Conservation (phyloP, 768 basidiomycete species). For the Auricularia cornea region DNA sequence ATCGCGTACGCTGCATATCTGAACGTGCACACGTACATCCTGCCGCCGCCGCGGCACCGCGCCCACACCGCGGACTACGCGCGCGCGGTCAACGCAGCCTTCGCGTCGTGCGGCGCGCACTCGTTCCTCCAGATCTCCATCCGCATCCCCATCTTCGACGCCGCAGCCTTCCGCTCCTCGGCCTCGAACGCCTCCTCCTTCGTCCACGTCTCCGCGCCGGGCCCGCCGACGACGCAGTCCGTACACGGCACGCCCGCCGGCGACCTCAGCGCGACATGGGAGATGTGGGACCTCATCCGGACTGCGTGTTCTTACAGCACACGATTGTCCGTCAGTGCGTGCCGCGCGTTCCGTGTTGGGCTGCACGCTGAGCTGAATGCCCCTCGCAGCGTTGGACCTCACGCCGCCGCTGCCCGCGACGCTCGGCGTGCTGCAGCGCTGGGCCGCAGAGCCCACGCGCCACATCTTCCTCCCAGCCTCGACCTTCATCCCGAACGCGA, state of each 20-base stretch:
- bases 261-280: conserved; percentile 78
- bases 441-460: conserved; percentile 90
- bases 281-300: conserved; percentile 96
- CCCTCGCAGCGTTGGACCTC: conserved; percentile 71
- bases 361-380: neutral
- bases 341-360: neutral
- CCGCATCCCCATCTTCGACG: conserved; percentile 75
- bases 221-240: neutral
- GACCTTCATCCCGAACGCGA: conserved; percentile 89
- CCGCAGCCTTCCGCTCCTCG: conserved; percentile 41
- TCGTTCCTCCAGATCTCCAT: conserved; percentile 58
- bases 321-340: conserved; percentile 63
- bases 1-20: conserved; percentile 89
- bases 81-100: conserved; percentile 74
- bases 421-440: conserved; percentile 67
- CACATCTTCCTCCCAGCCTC: conserved; percentile 83
- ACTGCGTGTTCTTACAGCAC: conserved; percentile 80
- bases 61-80: conserved; percentile 87
- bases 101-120: conserved; percentile 61
- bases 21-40: conserved; percentile 72
- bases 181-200: neutral
- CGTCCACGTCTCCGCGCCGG: neutral
- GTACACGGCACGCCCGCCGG: conserved; percentile 32
- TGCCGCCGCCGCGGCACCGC: conserved; percentile 82
- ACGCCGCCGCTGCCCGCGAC: conserved; percentile 79